Conservation (phyloP, 1,284 basidiomycete species). For the Tilletia caries region DNA sequence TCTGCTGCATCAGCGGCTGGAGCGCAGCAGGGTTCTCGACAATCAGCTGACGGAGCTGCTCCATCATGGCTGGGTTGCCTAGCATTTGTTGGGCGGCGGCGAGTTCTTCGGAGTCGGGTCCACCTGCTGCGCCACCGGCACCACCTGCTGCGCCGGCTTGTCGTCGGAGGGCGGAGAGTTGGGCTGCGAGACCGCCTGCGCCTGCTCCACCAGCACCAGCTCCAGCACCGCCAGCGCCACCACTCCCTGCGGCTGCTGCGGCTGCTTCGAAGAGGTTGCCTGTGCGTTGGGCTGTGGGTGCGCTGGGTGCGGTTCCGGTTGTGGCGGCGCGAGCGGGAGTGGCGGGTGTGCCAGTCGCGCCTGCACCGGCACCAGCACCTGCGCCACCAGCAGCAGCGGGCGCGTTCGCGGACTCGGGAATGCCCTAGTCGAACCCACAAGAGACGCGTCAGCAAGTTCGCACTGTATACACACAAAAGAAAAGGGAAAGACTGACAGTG, state of each 20-base stretch:
- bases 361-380: neutral
- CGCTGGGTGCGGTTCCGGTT: constrained; percentile 23
- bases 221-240: constrained; percentile 2
- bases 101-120: constrained; percentile 39
- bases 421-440: constrained; percentile 28
- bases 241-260: constrained; percentile 41
- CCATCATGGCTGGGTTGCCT: constrained; percentile 49
- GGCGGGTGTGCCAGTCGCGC: constrained; percentile 2
- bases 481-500: constrained; percentile 64
- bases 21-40: constrained; percentile 51
- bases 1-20: constrained; percentile 49
- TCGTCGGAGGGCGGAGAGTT: constrained; percentile 28
- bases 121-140: constrained; percentile 26
- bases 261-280: constrained; percentile 56
- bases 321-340: constrained; percentile 5
- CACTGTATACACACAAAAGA: neutral
- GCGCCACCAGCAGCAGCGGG: constrained; percentile 25
- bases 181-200: constrained; percentile 44
- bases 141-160: constrained; percentile 9
- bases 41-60: constrained; percentile 46
- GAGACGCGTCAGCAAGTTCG: constrained; percentile 9
- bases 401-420: constrained; percentile 42
- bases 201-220: constrained; percentile 22
- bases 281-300: constrained; percentile 22
- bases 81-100: constrained; percentile 49